Conservation (phyloP, 495 filamentous ascomycete species). For the Chaetomium cochliodes region DNA sequence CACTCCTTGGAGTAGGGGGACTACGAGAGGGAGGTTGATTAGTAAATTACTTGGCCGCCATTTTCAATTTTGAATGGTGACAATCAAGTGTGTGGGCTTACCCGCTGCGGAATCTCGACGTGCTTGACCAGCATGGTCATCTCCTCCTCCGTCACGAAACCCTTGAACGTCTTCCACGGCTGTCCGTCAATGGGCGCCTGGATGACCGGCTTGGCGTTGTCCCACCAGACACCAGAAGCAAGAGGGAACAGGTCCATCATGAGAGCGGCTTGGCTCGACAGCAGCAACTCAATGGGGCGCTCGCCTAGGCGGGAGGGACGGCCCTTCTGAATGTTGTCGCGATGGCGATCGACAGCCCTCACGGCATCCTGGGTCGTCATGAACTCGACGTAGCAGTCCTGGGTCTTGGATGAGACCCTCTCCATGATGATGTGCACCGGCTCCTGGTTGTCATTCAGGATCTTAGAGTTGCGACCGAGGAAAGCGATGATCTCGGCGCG, state of each 20-base stretch:
- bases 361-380: slow-evolving; percentile 53
- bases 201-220: slow-evolving; percentile 48
- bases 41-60: neutral
- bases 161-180: slow-evolving; percentile 65
- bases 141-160: slow-evolving; percentile 71
- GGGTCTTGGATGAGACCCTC: slow-evolving; percentile 70
- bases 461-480: slow-evolving; percentile 62
- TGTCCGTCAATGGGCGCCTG: slow-evolving; percentile 39
- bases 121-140: slow-evolving; percentile 64
- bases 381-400: slow-evolving; percentile 74
- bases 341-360: slow-evolving; percentile 50
- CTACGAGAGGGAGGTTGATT: slow-evolving; percentile 36
- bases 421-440: slow-evolving; percentile 85
- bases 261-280: slow-evolving; percentile 60
- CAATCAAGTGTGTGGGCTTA: slow-evolving; percentile 43
- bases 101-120: slow-evolving; percentile 64
- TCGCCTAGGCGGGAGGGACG: slow-evolving; percentile 59
- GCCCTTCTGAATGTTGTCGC: slow-evolving; percentile 26
- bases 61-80: neutral
- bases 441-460: slow-evolving; percentile 57
- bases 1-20: slow-evolving; percentile 63
- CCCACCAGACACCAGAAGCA: slow-evolving; percentile 64
- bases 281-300: slow-evolving; percentile 61
- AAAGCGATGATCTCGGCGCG: slow-evolving; percentile 68
- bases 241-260: slow-evolving; percentile 68